Conservation (phyloP, 1,284 basidiomycete genomes). For the Meripilus lineatus region DNA sequence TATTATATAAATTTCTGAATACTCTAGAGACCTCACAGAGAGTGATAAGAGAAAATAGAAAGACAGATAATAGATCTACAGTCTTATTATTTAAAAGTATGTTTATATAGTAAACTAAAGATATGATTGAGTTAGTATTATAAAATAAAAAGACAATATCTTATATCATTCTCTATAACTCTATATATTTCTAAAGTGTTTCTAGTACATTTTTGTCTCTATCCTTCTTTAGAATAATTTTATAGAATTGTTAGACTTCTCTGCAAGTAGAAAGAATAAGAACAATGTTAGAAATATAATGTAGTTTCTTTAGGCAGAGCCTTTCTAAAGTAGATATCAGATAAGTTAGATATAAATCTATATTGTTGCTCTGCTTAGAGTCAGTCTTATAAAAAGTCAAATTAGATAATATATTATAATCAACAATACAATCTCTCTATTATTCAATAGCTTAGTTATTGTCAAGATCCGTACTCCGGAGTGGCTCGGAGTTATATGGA, state of each 20-base stretch:
- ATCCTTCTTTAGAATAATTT: conserved; percentile 33
- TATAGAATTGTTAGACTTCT: conserved; percentile 46
- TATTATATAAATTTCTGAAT: conserved; percentile 20
- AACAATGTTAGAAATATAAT: too few species aligned
- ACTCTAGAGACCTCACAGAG: conserved; percentile 26
- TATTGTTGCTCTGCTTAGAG: too few species aligned
- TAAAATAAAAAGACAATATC: conserved; percentile 30
- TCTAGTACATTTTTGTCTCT: conserved; percentile 37
- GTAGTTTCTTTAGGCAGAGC: too few species aligned
- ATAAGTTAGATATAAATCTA: too few species aligned
- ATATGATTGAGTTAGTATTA: conserved; percentile 17
- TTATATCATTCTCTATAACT: conserved; percentile 21
- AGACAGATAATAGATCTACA: conserved; percentile 39
- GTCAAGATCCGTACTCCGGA: too few species aligned
- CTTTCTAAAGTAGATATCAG: too few species aligned
- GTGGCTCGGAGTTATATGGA: too few species aligned
- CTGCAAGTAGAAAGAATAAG: conserved; percentile 47
- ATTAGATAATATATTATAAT: too few species aligned
- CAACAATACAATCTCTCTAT: too few species aligned
- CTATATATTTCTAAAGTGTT: conserved; percentile 43
- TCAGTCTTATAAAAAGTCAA: too few species aligned
- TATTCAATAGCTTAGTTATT: too few species aligned
- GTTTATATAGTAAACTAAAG: conserved; percentile 48
- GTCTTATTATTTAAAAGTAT: conserved; percentile 39
- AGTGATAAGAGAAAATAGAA: conserved; percentile 19